Evolutionary conservation across 164 flowering plant species (phyloP).

Genomic region (Brasenia schreberi): DNA sequence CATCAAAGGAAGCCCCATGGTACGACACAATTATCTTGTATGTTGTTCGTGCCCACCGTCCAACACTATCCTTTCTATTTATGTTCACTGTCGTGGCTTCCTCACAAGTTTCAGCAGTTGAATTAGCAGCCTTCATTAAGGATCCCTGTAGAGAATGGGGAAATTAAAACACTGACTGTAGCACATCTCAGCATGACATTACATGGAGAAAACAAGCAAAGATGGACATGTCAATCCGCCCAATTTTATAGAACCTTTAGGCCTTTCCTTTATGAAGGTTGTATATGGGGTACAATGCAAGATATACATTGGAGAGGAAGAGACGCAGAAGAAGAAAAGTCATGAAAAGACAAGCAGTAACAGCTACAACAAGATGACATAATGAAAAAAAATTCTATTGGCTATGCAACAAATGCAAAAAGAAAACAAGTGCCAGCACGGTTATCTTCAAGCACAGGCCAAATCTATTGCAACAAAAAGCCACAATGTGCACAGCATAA

Average conservation of each 20-base stretch:
- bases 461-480: too few relatives aligned
- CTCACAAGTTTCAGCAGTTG: constrained; percentile 13
- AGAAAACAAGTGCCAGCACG: too few relatives aligned
- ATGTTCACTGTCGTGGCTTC: constrained; percentile 16
- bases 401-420: too few relatives aligned
- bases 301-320: too few relatives aligned
- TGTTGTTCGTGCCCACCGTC: constrained; percentile 76
- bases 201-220: background rate
- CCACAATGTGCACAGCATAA: too few relatives aligned
- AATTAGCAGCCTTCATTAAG: constrained; percentile 11
- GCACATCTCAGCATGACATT: background rate
- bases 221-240: background rate
- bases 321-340: too few relatives aligned
- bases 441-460: too few relatives aligned
- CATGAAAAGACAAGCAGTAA: too few relatives aligned
- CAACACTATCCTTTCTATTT: constrained; percentile 16
- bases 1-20: constrained; percentile 80
- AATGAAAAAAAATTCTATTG: too few relatives aligned
- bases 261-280: too few relatives aligned
- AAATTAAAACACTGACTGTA: background rate
- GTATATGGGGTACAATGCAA: too few relatives aligned
- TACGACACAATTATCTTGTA: constrained; percentile 72
- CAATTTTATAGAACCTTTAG: background rate
- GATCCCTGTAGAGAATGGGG: background rate
- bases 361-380: too few relatives aligned